Conservation (phyloP, 371 early-diverging fungal species). For the Amoeboaphelidium protococcarum region DNA sequence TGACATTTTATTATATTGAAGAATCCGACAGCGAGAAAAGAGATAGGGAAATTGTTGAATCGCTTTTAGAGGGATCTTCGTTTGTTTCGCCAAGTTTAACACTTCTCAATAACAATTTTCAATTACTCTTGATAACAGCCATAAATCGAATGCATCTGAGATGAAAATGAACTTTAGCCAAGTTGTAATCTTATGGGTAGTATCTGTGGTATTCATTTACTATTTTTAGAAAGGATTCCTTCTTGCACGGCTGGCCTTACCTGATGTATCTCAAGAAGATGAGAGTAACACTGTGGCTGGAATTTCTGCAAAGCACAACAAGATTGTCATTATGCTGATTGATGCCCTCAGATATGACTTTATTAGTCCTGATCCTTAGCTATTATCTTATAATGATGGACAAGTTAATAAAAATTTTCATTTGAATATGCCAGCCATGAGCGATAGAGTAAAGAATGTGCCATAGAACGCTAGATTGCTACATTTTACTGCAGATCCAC, state of each 20-base stretch:
- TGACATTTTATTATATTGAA: no score
- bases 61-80: no score
- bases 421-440: conserved; percentile 27
- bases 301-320: conserved; percentile 27
- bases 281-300: not conserved
- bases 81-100: no score
- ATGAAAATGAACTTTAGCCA: no score
- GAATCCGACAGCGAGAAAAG: no score
- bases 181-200: no score
- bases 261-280: not conserved
- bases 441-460: conserved; percentile 16
- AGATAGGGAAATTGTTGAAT: no score
- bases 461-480: conserved; percentile 41
- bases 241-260: not conserved
- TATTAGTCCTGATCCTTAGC: conserved; percentile 5
- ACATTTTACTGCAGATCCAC: conserved; percentile 75
- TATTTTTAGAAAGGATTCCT: not conserved
- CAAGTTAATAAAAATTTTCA: conserved; percentile 30
- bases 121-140: no score
- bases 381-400: conserved; percentile 40
- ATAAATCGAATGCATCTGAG: no score
- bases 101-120: no score
- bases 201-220: no score
- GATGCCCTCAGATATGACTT: conserved; percentile 82
- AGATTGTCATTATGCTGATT: conserved; percentile 9